A percentile compares a stretch with the other conserved stretches of the same genome.
Conservation (phyloP, 495 filamentous ascomycete species). For the Talaromyces trachyspermus region DNA sequence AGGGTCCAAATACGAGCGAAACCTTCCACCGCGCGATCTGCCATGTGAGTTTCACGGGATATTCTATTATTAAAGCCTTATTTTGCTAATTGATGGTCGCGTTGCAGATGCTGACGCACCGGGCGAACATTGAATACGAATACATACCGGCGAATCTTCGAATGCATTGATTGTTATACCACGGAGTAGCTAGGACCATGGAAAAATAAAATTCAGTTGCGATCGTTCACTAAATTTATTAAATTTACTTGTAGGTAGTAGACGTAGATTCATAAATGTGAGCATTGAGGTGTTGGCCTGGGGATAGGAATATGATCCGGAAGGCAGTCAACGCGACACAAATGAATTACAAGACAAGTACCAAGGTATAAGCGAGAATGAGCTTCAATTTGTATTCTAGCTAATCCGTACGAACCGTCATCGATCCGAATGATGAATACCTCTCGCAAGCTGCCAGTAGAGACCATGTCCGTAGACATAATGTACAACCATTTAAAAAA, state of each 20-base stretch:
- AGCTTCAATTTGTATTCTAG: constrained; percentile 5
- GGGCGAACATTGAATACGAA: constrained; percentile 9
- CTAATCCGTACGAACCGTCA: too few species aligned
- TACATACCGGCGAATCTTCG: not conserved
- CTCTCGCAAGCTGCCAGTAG: constrained; percentile 32
- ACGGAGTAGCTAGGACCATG: too few species aligned
- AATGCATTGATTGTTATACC: too few species aligned
- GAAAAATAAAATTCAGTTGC: too few species aligned
- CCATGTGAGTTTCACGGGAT: constrained; percentile 58
- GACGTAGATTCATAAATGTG: too few species aligned
- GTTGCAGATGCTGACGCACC: constrained; percentile 12
- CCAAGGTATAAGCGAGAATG: too few species aligned
- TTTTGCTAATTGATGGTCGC: not conserved
- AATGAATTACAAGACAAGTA: not conserved
- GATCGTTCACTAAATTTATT: too few species aligned
- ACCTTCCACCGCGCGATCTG: constrained; percentile 69
- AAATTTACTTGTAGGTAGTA: too few species aligned
- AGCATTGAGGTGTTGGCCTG: too few species aligned
- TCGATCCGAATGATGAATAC: too few species aligned
- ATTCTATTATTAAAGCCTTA: constrained; percentile 5
- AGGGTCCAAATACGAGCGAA: constrained; percentile 97
- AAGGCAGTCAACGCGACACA: too few species aligned
- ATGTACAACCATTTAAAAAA: constrained; percentile 86
- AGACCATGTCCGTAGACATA: constrained; percentile 66
- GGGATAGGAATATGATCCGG: too few species aligned